A percentile compares a stretch with the other conserved stretches of the same genome.
Evolutionary conservation across 345 rosid species (phyloP).

Genomic region (Corchorus olitorius): DNA sequence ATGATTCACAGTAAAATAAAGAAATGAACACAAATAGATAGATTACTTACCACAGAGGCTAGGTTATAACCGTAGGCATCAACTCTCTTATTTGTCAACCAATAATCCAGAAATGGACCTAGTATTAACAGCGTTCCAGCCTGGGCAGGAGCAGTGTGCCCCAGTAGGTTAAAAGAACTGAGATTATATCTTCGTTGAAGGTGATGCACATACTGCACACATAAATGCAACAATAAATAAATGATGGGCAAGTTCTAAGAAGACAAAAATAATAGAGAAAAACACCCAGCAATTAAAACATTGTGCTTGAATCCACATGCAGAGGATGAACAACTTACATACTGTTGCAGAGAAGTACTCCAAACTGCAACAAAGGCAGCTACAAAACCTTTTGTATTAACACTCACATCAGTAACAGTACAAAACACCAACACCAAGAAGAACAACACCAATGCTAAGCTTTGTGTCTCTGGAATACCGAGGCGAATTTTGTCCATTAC

Average conservation of each 20-base stretch:
- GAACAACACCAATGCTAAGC: constrained; percentile 85
- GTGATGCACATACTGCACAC: constrained; percentile 89
- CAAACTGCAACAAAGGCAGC: constrained; percentile 93
- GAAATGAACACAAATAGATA: background rate
- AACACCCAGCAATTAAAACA: background rate
- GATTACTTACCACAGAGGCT: constrained; percentile 62
- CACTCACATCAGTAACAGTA: constrained; percentile 95
- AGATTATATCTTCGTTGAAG: constrained; percentile 85
- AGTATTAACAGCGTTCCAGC: constrained; percentile 77
- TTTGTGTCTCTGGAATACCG: constrained; percentile 95
- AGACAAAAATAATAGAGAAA: background rate
- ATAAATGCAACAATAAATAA: constrained; percentile 3
- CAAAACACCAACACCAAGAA: constrained; percentile 96
- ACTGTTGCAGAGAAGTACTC: constrained; percentile 97
- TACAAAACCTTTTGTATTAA: constrained; percentile 77
- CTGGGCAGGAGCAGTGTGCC: constrained; percentile 99
- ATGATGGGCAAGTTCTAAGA: background rate
- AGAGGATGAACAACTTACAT: constrained; percentile 53
- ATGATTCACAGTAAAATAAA: background rate
- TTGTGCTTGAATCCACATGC: background rate
- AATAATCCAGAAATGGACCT: constrained; percentile 93
- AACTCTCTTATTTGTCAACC: constrained; percentile 81
- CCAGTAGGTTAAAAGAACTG: constrained; percentile 88
- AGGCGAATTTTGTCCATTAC: constrained; percentile 80
- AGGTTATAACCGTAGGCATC: constrained; percentile 61